Evolutionary conservation across 345 rosid genomes (phyloP), one percentile per base, ranked within the genome.

Genomic region (Clausena lansium): DNA sequence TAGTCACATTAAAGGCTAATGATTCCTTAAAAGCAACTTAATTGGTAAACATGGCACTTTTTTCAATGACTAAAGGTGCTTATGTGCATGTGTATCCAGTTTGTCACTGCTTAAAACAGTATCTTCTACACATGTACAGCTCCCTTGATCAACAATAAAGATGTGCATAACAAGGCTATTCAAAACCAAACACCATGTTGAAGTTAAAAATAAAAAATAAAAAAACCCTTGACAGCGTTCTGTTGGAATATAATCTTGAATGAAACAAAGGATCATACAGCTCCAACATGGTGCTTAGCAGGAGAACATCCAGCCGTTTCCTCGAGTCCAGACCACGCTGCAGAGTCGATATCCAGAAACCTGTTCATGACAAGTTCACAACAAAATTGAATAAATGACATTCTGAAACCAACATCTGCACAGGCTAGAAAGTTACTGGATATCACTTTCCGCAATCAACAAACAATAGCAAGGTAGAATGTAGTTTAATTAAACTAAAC

Each of bases 311-410:
- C 92, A 64, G 97, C 92, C 32, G 98, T 91, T 84, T 96, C 97
- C 84, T 96, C 97, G 2, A 96, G 88, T 50, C 97, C 99, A 71
- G 71, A 85, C 99, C 98, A 96, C 30, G 98, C 99, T 1, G 84
- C 64, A 0, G 89, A 79, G 25, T 89, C 92, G 39, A 96, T 89
- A 60, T 87, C 91, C 39, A 96, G 86, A 83, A 91, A 89, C 68
- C 99, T 96, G 77, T 67, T 36, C 38, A 77, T 4, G 61, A 70
- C 38, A 64, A 70, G 78, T 67, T 67, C 6, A 41, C 69, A 14
- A 59, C 38, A 15, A 73, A 35, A 62, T 58, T 33, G 22, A 59
- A 73, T 60, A 47, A 59, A 80, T 24, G n/a, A 66, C 45, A 52
- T 52, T 65, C 32, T 11, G 24, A 57, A 76, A 76, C 63, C 59